These are phyloP conservation scores for Cercospora janseana DNA, from an alignment of 2,329 filamentous ascomycete species.

Conservation along the genomic window DNA sequence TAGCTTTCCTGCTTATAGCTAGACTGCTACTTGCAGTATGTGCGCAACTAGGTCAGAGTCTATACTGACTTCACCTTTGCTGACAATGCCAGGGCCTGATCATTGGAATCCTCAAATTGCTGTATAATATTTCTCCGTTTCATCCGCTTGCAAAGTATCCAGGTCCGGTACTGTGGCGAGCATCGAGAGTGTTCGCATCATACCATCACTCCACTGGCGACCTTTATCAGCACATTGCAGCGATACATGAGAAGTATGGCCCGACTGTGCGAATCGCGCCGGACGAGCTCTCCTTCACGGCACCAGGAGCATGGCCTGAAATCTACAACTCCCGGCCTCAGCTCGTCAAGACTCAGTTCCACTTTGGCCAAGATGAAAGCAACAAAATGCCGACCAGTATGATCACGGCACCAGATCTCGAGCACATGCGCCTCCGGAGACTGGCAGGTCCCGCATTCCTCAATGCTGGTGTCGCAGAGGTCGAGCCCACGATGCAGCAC, in stretches of 20 bases:
- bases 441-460: slow-evolving; percentile 26
- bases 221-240: slow-evolving; percentile 28
- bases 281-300: slow-evolving; percentile 32
- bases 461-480: slow-evolving; percentile 26
- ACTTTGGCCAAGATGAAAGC: slow-evolving; percentile 18
- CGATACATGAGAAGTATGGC: slow-evolving; percentile 30
- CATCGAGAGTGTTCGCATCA: slow-evolving; percentile 23
- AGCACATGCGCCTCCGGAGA: slow-evolving; percentile 24
- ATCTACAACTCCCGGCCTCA: slow-evolving; percentile 32
- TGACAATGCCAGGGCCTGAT: slow-evolving; percentile 3
- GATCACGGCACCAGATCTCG: slow-evolving; percentile 27
- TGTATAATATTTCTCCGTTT: slow-evolving; percentile 30
- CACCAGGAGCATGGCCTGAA: slow-evolving; percentile 27
- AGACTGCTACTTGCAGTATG: slow-evolving; percentile 8
- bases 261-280: slow-evolving; percentile 33
- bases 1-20: slow-evolving; percentile 1
- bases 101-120: slow-evolving; percentile 5
- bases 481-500: slow-evolving; percentile 27
- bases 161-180: slow-evolving; percentile 26
- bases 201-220: slow-evolving; percentile 28
- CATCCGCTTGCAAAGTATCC: slow-evolving; percentile 29
- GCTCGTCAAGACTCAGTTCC: slow-evolving; percentile 23
- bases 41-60: background rate
- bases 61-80: background rate
- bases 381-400: slow-evolving; percentile 22